phyloP scores from a whole-genome alignment of 2,329 filamentous ascomycete genomes.

The Xylaria arbuscula region DNA sequence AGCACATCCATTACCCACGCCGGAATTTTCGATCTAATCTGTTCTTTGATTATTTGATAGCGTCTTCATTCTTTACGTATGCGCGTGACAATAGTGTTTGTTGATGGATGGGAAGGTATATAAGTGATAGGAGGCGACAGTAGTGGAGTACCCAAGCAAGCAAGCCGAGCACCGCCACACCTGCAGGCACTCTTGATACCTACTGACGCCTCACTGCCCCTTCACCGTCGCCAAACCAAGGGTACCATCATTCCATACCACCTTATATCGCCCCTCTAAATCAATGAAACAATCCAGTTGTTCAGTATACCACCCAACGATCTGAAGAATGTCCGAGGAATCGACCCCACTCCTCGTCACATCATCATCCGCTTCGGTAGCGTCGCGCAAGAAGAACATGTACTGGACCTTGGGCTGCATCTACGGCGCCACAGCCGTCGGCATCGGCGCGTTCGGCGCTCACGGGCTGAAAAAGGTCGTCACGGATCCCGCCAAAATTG shows the following conservation, averaged over 20 bases:
- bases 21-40: too few species aligned
- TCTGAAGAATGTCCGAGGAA: slow-evolving; percentile 38
- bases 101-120: too few species aligned
- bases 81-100: too few species aligned
- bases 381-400: slow-evolving; percentile 40
- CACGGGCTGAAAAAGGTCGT: slow-evolving; percentile 73
- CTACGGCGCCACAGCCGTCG: slow-evolving; percentile 70
- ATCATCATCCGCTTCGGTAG: slow-evolving; percentile 26
- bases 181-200: not conserved
- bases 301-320: not conserved
- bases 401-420: slow-evolving; percentile 73
- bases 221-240: not conserved
- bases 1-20: too few species aligned
- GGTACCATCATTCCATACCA: not conserved
- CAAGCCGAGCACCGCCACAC: slow-evolving; percentile 12
- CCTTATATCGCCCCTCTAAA: not conserved
- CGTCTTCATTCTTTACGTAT: too few species aligned
- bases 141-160: not conserved
- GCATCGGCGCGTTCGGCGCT: slow-evolving; percentile 73
- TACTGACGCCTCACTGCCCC: not conserved
- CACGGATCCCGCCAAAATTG: slow-evolving; percentile 66
- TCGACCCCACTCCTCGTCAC: slow-evolving; percentile 37
- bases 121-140: not conserved
- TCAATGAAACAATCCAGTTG: not conserved
- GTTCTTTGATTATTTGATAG: too few species aligned